Base-by-base conservation (phyloP, 768 basidiomycete genomes). In the Pleurotus ostreatus region DNA sequence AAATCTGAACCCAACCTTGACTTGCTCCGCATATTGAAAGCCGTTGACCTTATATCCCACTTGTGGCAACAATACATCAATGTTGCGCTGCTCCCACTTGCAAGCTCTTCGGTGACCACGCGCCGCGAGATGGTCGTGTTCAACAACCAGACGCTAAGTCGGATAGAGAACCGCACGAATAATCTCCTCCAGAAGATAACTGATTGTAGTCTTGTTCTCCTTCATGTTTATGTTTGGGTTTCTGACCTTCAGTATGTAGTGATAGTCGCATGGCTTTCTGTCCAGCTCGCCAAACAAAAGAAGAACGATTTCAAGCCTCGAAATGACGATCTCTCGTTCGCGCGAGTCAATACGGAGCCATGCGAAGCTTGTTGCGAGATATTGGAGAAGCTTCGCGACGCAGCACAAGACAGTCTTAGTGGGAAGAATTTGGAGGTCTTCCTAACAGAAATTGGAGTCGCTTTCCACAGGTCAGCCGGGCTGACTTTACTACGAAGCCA, bases 21-120 rank as follows among this genome's bases (percentile, higher is more conserved):
- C 49, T 37, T 44, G n/a, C 68, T 98, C 5, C 63, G 73, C 0
- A 80, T 89, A 18, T 73, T 98, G 62, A 80, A 78, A 56, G 74
- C 80, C 2, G 83, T 89, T 34, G 94, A 96, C 71, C 81, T 96
- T 45, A 88, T 96, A 56, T 93, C 90, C 65, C 92, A 98, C 66
- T 81, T 99, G 9, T 98, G 95, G 96, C 97, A 98, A 65, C 90
- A 91, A 67, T 99, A 98, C 70, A 83, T 93, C 63, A 89, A 89
- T 48, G 89, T 92, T 16, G 97, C 94, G 0, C 71, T 99, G 5
- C 77, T 97, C 12, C 95, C 97, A 0, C 77, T 99, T 13, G 88
- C 92, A 0, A 86, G 83, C 56, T 85, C 86, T 9, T 91, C 90
- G 0, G 90, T 95, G 5, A 93, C 94, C 3, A 81, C 86, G 38